A percentile compares a stretch with the other conserved stretches of the same genome.
phyloP scores from a whole-genome alignment of 371 early-diverging fungal species.

The Apophysomyces sp. region DNA sequence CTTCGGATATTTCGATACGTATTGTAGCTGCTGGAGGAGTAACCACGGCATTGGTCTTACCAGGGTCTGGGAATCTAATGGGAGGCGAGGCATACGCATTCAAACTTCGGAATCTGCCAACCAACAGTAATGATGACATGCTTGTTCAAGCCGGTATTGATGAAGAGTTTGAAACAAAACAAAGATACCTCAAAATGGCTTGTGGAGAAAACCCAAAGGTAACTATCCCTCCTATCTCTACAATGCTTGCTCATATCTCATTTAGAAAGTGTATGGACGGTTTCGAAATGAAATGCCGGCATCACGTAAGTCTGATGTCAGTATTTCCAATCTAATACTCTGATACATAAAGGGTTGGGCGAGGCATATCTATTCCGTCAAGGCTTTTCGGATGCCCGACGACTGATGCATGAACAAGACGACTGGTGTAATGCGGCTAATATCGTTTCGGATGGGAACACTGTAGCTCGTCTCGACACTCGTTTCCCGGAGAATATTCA shows the following conservation, averaged over 20 bases:
- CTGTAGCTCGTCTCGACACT: conserved; percentile 22
- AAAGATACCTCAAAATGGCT: conserved; percentile 83
- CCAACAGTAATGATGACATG: conserved; percentile 64
- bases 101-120: conserved; percentile 52
- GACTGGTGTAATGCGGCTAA: conserved; percentile 77
- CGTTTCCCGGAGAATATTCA: conserved; percentile 67
- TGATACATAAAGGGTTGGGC: conserved; percentile 60
- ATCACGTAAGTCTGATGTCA: conserved; percentile 26
- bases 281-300: conserved; percentile 28
- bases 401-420: conserved; percentile 58
- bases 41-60: conserved; percentile 73
- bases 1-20: conserved; percentile 61
- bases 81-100: conserved; percentile 75
- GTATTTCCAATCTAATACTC: too few relatives aligned
- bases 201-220: conserved; percentile 83
- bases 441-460: neutral
- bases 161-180: conserved; percentile 19
- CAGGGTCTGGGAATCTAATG: conserved; percentile 76
- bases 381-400: conserved; percentile 57
- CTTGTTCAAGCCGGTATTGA: conserved; percentile 54
- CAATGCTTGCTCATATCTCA: neutral
- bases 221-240: neutral
- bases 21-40: conserved; percentile 75
- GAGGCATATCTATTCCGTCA: conserved; percentile 71
- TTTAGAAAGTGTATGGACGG: conserved; percentile 23